A percentile compares a stretch with the other conserved stretches of the same genome.
These are phyloP conservation scores for Kazachstania bromeliacearum DNA, from an alignment of 805 yeast species.

Conservation along the genomic window DNA sequence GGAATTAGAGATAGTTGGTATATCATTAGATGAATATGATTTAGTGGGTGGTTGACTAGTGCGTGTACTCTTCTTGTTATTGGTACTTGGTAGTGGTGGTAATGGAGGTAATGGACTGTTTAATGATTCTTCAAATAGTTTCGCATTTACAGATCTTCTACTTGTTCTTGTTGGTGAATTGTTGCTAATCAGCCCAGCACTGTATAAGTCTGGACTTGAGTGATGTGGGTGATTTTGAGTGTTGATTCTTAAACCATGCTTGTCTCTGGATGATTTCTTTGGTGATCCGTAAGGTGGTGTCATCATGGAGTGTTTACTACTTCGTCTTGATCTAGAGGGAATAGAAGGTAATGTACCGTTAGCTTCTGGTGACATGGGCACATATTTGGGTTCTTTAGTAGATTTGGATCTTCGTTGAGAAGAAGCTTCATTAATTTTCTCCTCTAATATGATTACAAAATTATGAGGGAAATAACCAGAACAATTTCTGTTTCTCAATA, in stretches of 20 bases:
- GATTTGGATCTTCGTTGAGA: too few relatives aligned
- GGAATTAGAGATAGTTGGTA: too few relatives aligned
- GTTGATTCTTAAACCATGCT: too few relatives aligned
- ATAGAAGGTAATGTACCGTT: background rate
- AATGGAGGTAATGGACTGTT: constrained; percentile 18
- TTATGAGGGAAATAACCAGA: constrained; percentile 84
- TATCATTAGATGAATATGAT: constrained; percentile 24
- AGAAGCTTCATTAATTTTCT: constrained; percentile 15
- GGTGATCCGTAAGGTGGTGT: background rate
- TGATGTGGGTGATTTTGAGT: background rate
- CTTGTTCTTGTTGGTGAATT: too few relatives aligned
- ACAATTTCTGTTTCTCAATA: constrained; percentile 63
- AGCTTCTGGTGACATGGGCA: background rate
- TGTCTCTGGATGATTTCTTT: background rate
- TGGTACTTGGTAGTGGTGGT: constrained; percentile 17
- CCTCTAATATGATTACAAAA: constrained; percentile 56
- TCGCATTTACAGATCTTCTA: too few relatives aligned
- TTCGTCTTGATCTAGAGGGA: too few relatives aligned
- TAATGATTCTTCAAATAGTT: constrained; percentile 2
- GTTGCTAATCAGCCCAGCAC: too few relatives aligned
- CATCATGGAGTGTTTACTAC: too few relatives aligned
- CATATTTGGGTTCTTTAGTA: too few relatives aligned
- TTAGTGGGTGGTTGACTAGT: constrained; percentile 10
- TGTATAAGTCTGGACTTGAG: constrained; percentile 1
- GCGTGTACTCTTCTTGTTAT: constrained; percentile 2